Conservation (phyloP, 2,329 filamentous ascomycete species). For the Dactylellina drechsleri region DNA sequence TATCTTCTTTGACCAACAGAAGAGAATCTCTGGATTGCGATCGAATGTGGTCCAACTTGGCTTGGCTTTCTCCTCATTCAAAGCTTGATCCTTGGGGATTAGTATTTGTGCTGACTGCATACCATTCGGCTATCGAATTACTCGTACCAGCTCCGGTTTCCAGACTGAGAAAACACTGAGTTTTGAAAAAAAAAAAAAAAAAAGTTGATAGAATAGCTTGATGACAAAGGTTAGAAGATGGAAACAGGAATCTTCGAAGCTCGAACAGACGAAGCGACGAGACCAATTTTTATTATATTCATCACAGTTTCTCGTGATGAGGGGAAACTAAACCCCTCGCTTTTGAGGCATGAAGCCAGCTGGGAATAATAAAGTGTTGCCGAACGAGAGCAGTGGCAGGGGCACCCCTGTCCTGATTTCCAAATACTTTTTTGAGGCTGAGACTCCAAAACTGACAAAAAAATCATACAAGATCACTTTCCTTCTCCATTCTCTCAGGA, state of each 20-base stretch:
- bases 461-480: no score
- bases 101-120: slow-evolving; percentile 9
- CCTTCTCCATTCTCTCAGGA: no score
- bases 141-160: slow-evolving; percentile 6
- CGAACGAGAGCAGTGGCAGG: slow-evolving; percentile 34
- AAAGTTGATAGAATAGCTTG: slow-evolving; percentile 1
- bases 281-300: slow-evolving; percentile 25
- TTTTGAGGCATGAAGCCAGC: slow-evolving; percentile 3
- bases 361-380: slow-evolving; percentile 50
- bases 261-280: slow-evolving; percentile 5
- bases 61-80: background rate
- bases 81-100: slow-evolving; percentile 35
- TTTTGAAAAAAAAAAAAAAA: background rate
- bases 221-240: background rate
- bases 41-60: background rate
- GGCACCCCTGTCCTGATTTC: slow-evolving; percentile 50
- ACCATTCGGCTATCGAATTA: slow-evolving; percentile 40
- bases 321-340: slow-evolving; percentile 5
- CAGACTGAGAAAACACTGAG: slow-evolving; percentile 2
- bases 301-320: slow-evolving; percentile 11
- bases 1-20: background rate
- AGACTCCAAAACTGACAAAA: slow-evolving; percentile 13
- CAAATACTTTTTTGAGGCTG: slow-evolving; percentile 54
- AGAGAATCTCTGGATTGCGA: slow-evolving; percentile 1
- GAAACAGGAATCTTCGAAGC: slow-evolving; percentile 15